These are phyloP conservation scores for Quercus ilex DNA, from an alignment of 306 rosid species.

Conservation along the genomic window DNA sequence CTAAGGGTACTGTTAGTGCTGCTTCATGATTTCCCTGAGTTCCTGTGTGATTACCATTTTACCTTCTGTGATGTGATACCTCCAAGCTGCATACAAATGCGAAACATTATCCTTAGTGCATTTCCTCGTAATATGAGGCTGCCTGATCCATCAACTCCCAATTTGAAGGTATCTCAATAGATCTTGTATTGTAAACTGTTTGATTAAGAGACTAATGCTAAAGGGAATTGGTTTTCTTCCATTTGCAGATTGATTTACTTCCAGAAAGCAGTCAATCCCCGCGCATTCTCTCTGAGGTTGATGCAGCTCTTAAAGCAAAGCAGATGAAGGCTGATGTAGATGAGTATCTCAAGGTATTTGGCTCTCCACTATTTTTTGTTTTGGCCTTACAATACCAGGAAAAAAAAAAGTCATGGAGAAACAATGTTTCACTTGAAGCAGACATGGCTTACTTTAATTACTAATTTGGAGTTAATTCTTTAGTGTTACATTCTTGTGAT, in stretches of 20 bases:
- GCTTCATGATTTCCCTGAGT: slow-evolving; percentile 96
- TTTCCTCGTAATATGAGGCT: slow-evolving; percentile 98
- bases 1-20: slow-evolving; percentile 95
- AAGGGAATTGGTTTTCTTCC: slow-evolving; percentile 6
- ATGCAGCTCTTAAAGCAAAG: slow-evolving; percentile 74
- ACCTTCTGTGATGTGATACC: slow-evolving; percentile 96
- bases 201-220: neutral
- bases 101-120: slow-evolving; percentile 95
- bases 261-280: slow-evolving; percentile 88
- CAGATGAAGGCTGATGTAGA: slow-evolving; percentile 92
- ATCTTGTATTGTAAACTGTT: neutral
- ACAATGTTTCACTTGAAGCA: neutral
- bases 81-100: slow-evolving; percentile 97
- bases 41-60: slow-evolving; percentile 94
- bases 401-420: neutral
- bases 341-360: slow-evolving; percentile 78
- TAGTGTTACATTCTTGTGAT: too few species aligned
- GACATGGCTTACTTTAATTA: neutral
- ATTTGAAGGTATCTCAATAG: slow-evolving; percentile 58
- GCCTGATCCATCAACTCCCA: slow-evolving; percentile 95
- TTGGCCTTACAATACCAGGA: neutral
- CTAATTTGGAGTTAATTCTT: too few species aligned
- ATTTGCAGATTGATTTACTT: slow-evolving; percentile 85
- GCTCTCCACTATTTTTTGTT: neutral
- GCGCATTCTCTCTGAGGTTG: slow-evolving; percentile 91